phyloP scores from a whole-genome alignment of 805 yeast species.

The Debaryomyces maramus region DNA sequence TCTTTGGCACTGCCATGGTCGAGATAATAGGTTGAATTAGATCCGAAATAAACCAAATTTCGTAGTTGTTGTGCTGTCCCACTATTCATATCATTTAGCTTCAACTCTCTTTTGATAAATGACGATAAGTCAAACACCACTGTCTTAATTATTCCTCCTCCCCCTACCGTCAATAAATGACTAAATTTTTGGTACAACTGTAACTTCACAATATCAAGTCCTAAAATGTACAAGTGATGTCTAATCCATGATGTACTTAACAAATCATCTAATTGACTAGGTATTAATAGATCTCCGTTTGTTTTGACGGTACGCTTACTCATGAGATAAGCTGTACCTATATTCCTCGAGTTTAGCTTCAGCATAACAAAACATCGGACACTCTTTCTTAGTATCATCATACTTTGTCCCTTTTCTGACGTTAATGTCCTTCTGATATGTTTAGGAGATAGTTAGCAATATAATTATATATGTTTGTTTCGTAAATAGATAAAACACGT shows the following conservation, averaged over 20 bases:
- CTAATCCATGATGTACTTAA: conserved; percentile 26
- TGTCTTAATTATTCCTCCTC: conserved; percentile 34
- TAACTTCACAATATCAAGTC: conserved; percentile 34
- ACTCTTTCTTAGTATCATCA: too few species aligned
- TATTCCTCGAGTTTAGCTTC: neutral
- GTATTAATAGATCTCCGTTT: neutral
- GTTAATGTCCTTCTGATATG: too few species aligned
- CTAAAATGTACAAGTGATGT: conserved; percentile 34
- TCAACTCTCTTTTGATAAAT: conserved; percentile 30
- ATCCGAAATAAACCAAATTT: conserved; percentile 20
- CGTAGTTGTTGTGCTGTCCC: conserved; percentile 18
- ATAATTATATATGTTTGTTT: too few species aligned
- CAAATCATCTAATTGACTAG: conserved; percentile 5
- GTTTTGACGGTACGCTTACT: neutral
- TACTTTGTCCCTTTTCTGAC: too few species aligned
- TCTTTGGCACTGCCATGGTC: neutral
- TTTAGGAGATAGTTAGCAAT: too few species aligned
- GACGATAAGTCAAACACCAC: conserved; percentile 34
- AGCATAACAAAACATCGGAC: too few species aligned
- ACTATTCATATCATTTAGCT: conserved; percentile 11
- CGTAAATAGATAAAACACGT: too few species aligned
- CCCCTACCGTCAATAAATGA: conserved; percentile 24
- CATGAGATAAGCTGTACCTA: neutral
- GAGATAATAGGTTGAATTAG: conserved; percentile 8
- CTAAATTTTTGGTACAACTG: conserved; percentile 33